Evolutionary conservation across 176 grass and related monocot genomes (phyloP).

Genomic region (Paspalum vaginatum): DNA sequence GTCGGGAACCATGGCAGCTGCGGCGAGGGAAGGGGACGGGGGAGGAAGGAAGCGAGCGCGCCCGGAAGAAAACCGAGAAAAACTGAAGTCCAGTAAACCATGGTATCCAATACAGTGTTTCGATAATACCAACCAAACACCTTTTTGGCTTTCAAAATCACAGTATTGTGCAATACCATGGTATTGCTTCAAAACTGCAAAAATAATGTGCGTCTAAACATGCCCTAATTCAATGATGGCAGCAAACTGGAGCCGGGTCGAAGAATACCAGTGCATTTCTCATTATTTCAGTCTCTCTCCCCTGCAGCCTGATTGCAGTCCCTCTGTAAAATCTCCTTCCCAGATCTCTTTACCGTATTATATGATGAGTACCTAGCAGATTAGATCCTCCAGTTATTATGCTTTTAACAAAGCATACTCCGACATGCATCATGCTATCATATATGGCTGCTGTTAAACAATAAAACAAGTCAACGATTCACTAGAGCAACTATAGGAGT

Average conservation of each 20-base stretch:
- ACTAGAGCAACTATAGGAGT: not conserved
- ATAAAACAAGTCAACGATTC: conserved; percentile 8
- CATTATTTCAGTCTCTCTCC: not conserved
- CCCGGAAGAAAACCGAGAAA: no score
- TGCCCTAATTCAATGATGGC: not conserved
- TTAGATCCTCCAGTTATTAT: not conserved
- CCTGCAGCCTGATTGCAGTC: not conserved
- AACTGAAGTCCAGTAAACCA: no score
- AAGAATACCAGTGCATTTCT: not conserved
- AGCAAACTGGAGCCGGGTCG: not conserved
- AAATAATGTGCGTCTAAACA: no score
- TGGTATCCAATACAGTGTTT: no score
- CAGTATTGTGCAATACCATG: no score
- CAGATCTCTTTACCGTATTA: conserved; percentile 16
- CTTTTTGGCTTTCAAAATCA: no score
- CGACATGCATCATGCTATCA: conserved; percentile 5
- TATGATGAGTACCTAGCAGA: not conserved
- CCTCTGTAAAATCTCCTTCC: not conserved
- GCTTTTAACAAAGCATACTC: conserved; percentile 23
- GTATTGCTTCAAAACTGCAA: no score
- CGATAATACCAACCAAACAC: no score
- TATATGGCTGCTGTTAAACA: not conserved
- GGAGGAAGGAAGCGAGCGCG: no score
- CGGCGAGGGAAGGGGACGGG: no score
- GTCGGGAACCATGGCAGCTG: no score